Conservation (phyloP, 345 rosid species). For the Salix viminalis region DNA sequence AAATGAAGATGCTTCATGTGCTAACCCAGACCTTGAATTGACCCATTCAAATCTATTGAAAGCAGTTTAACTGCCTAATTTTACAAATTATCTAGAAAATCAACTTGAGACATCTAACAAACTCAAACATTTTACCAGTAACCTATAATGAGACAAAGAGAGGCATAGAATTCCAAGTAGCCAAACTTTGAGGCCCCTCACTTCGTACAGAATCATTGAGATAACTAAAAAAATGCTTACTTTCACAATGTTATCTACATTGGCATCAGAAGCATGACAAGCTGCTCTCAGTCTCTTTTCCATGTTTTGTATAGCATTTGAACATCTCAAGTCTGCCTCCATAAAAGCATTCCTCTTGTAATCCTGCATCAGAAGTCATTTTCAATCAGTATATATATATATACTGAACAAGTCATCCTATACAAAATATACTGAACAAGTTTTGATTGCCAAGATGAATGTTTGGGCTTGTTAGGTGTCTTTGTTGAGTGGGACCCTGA, state of each 20-base stretch:
- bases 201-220: not conserved
- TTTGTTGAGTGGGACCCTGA: not conserved
- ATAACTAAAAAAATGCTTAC: constrained; percentile 30
- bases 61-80: not conserved
- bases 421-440: not conserved
- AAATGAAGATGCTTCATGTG: not conserved
- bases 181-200: not conserved
- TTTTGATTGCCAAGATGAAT: not conserved
- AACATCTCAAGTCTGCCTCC: constrained; percentile 86
- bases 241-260: constrained; percentile 69
- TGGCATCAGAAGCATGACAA: constrained; percentile 82
- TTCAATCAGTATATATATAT: not conserved
- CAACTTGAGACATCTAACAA: not conserved
- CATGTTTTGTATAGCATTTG: constrained; percentile 73
- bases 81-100: not conserved
- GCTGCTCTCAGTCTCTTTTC: constrained; percentile 88
- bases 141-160: not conserved
- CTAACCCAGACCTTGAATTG: not conserved
- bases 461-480: not conserved
- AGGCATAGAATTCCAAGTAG: not conserved
- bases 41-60: not conserved
- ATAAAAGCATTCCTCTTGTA: constrained; percentile 68
- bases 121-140: not conserved
- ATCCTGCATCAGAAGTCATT: constrained; percentile 48
- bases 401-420: not conserved